These are phyloP conservation scores for Phytophthora brassicae DNA, from an alignment of 352 stramenopile genomes.

Conservation along the genomic window DNA sequence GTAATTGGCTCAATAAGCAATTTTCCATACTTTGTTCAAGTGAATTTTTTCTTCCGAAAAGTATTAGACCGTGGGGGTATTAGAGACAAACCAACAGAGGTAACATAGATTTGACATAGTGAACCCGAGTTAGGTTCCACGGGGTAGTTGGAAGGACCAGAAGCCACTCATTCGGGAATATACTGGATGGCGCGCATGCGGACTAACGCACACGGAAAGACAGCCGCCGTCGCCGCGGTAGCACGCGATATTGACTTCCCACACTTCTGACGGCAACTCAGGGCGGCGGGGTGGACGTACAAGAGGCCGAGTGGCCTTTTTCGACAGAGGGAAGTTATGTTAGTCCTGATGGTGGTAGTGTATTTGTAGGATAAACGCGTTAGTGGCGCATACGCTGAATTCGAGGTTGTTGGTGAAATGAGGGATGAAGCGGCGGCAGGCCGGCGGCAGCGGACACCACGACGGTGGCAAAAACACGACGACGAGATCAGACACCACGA, in stretches of 20 bases:
- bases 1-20: constrained; percentile 2
- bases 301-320: constrained; percentile 4
- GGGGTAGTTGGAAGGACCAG: background rate
- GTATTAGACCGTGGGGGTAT: constrained; percentile 6
- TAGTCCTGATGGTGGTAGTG: too few relatives aligned
- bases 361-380: too few relatives aligned
- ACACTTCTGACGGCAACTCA: constrained; percentile 15
- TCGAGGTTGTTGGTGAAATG: too few relatives aligned
- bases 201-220: background rate
- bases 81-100: background rate
- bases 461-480: too few relatives aligned
- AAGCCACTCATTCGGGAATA: constrained; percentile 20
- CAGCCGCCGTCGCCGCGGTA: background rate
- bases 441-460: too few relatives aligned
- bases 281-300: constrained; percentile 8
- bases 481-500: too few relatives aligned
- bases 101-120: too few relatives aligned
- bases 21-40: constrained; percentile 14
- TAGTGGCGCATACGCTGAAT: too few relatives aligned
- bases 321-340: too few relatives aligned
- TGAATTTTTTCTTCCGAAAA: background rate
- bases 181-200: constrained; percentile 18
- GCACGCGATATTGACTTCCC: constrained; percentile 13
- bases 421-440: too few relatives aligned
- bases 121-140: background rate